Conservation (phyloP, 306 rosid genomes). For the Medicago ruthenica region DNA sequence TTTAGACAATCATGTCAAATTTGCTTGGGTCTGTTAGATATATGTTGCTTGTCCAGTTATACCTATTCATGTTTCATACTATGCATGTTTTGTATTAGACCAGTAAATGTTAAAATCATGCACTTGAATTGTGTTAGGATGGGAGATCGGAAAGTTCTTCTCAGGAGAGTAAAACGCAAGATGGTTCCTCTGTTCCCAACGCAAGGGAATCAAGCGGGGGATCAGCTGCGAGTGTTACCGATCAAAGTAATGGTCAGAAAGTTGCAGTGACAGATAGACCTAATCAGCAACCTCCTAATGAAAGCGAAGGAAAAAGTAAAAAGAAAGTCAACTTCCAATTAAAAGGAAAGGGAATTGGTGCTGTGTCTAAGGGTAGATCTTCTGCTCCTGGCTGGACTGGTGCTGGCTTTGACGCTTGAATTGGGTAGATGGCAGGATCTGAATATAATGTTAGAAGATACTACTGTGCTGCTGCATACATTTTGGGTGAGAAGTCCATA, state of each 20-base stretch:
- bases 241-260: conserved; percentile 54
- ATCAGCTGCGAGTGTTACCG: conserved; percentile 44
- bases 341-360: conserved; percentile 91
- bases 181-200: conserved; percentile 54
- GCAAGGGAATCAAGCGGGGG: conserved; percentile 55
- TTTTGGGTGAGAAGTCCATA: conserved; percentile 32
- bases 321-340: conserved; percentile 75
- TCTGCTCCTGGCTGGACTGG: conserved; percentile 87
- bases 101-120: conserved; percentile 34
- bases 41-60: neutral
- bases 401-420: conserved; percentile 70
- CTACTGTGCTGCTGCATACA: conserved; percentile 31
- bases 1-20: conserved; percentile 5
- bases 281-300: conserved; percentile 53
- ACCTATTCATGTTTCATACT: conserved; percentile 21
- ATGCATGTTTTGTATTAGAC: conserved; percentile 25
- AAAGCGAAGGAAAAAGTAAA: conserved; percentile 71
- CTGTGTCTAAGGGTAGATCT: conserved; percentile 76
- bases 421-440: conserved; percentile 66
- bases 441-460: conserved; percentile 32
- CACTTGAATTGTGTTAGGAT: conserved; percentile 58
- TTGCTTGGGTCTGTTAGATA: conserved; percentile 7
- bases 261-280: conserved; percentile 52
- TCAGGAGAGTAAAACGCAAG: conserved; percentile 47
- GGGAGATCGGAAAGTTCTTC: conserved; percentile 52